Evolutionary conservation across 805 yeast species (phyloP).

Genomic region (Lipomyces spencermartinsiae): DNA sequence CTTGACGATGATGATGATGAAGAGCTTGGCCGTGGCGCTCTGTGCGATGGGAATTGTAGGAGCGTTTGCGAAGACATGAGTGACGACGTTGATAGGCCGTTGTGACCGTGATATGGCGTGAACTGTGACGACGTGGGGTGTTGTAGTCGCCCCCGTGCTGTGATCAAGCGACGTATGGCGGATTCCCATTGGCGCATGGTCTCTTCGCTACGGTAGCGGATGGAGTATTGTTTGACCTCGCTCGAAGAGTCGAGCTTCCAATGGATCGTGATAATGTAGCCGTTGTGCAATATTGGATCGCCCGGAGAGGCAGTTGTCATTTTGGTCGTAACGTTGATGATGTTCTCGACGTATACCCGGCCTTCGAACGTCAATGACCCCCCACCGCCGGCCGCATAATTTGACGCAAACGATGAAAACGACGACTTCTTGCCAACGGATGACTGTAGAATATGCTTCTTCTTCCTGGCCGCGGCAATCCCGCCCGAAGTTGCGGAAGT

Average conservation of each 20-base stretch:
- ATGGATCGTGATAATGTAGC: constrained; percentile 31
- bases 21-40: constrained; percentile 9
- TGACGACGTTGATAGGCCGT: constrained; percentile 11
- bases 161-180: constrained; percentile 44
- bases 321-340: constrained; percentile 52
- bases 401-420: constrained; percentile 24
- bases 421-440: constrained; percentile 52
- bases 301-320: constrained; percentile 36
- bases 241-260: constrained; percentile 49
- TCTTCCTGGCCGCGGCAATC: constrained; percentile 48
- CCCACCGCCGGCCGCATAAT: constrained; percentile 8
- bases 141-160: constrained; percentile 14
- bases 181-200: constrained; percentile 77
- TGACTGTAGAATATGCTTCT: constrained; percentile 55
- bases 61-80: not conserved
- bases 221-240: constrained; percentile 84
- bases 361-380: constrained; percentile 69
- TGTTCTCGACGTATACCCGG: constrained; percentile 76
- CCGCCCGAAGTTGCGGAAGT: not conserved
- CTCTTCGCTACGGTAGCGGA: constrained; percentile 85
- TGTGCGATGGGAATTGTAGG: not conserved
- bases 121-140: constrained; percentile 7
- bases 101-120: constrained; percentile 20
- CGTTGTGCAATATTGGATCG: constrained; percentile 36
- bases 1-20: constrained; percentile 38